Evolutionary conservation across 306 rosid genomes (phyloP), one percentile per base, ranked within the genome.

Genomic region (Prunus mira): DNA sequence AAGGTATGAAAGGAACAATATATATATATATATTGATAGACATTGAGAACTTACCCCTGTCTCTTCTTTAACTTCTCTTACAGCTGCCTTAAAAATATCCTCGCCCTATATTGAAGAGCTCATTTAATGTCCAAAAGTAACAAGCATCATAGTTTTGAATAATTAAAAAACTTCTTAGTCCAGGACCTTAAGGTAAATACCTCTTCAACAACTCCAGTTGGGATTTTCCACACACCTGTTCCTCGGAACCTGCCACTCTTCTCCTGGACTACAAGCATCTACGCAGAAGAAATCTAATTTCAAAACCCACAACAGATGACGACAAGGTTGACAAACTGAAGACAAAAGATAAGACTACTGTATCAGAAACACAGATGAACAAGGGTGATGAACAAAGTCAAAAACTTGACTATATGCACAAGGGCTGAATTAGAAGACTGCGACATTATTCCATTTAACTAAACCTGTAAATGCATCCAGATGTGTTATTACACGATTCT

Each of bases 221-320:
- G 97, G 60, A 90, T 71, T 82, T 95, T 95, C 97, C 98, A 92
- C 28, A 83, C 82, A 54, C 97, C 96, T 60, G 82, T 83, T 75
- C 97, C 96, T 69, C 66, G 76, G 76, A 92, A 80, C 27, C 62
- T 61, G 74, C 98, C 98, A 76, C 69, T 67, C 82, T 89, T 94
- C 83, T 92, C 97, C 86, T 90, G 96, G 82, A 95, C 96, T 54
- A 89, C 98, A 56, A 92, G 87, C 74, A 95, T 78, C 97, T 92
- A 38, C 4, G 12, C 45, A 56, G 45, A 76, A 66, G 73, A 69
- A 75, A 75, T 69, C 20, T 52, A 51, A 69, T 12, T 28, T 68
- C 73, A 34, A 30, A 67, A 74, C 57, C 55, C 60, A 38, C 46
- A 67, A 80, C 19, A 74, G 20, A 47, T 67, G 30, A 66, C 6